Evolutionary conservation across 2,329 filamentous ascomycete species (phyloP).

Genomic region (Colletotrichum sp.): DNA sequence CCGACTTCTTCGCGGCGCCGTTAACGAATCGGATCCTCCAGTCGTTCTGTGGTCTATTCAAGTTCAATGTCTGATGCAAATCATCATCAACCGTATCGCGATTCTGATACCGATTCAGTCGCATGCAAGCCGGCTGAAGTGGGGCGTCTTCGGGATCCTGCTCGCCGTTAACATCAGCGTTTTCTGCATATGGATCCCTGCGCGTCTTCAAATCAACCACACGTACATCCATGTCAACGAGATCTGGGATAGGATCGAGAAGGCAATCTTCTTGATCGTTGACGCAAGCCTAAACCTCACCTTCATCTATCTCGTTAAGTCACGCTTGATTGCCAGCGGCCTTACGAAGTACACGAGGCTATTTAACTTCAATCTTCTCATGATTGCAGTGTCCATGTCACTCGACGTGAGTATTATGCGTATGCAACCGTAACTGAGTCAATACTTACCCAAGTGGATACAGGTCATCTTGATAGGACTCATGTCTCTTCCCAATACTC

Average conservation of each 20-base stretch:
- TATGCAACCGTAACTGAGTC: accelerated
- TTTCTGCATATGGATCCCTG: slow-evolving; percentile 56
- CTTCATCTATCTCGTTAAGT: slow-evolving; percentile 49
- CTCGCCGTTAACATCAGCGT: slow-evolving; percentile 53
- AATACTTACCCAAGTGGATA: neutral
- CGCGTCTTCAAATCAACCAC: slow-evolving; percentile 43
- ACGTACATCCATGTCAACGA: slow-evolving; percentile 47
- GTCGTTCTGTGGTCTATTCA: slow-evolving; percentile 30
- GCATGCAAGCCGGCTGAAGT: slow-evolving; percentile 45
- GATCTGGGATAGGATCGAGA: slow-evolving; percentile 55
- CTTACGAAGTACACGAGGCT: slow-evolving; percentile 53
- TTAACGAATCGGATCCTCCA: neutral
- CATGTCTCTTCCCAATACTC: slow-evolving; percentile 29
- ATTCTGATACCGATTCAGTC: slow-evolving; percentile 45
- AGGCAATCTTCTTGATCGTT: slow-evolving; percentile 49
- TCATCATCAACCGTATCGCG: slow-evolving; percentile 56
- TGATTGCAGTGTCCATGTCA: slow-evolving; percentile 29
- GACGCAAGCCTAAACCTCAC: slow-evolving; percentile 52
- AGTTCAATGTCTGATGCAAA: slow-evolving; percentile 50
- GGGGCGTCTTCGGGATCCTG: slow-evolving; percentile 45
- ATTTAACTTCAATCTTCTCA: slow-evolving; percentile 34
- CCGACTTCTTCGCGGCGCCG: no score
- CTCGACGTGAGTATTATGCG: slow-evolving; percentile 27
- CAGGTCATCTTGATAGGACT: slow-evolving; percentile 25
- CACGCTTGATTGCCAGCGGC: slow-evolving; percentile 49